Conservation (phyloP, 2,329 filamentous ascomycete species). For the Stachybotrys chartarum region DNA sequence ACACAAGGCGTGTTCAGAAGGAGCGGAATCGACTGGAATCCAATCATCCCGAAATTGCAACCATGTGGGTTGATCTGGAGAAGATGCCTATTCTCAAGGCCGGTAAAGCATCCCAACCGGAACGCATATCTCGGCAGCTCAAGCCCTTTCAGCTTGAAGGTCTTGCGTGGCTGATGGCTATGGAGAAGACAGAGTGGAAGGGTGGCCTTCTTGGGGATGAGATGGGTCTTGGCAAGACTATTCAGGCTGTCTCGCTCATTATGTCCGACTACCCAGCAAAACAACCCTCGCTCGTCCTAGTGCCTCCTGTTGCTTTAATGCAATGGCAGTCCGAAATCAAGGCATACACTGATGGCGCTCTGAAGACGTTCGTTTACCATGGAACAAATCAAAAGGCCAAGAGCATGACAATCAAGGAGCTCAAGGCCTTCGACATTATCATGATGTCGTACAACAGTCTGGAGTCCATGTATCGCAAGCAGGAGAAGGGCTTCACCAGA, state of each 20-base stretch:
- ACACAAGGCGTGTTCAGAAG: constrained; percentile 19
- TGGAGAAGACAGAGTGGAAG: constrained; percentile 79
- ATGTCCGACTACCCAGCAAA: constrained; percentile 94
- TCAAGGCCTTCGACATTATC: constrained; percentile 83
- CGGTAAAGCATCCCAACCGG: constrained; percentile 43
- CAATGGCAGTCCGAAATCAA: constrained; percentile 85
- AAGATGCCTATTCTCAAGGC: constrained; percentile 59
- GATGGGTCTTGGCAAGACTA: constrained; percentile 98
- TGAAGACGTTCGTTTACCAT: constrained; percentile 89
- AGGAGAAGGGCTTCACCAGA: constrained; percentile 82
- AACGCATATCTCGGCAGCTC: constrained; percentile 70
- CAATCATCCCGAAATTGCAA: constrained; percentile 69
- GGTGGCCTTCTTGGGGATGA: constrained; percentile 92
- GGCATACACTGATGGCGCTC: constrained; percentile 74
- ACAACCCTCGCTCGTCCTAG: constrained; percentile 76
- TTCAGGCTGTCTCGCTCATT: constrained; percentile 93
- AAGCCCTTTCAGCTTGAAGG: constrained; percentile 94
- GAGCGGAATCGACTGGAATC: constrained; percentile 63
- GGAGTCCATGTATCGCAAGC: constrained; percentile 87
- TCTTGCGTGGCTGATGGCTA: constrained; percentile 86
- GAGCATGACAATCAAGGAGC: constrained; percentile 62
- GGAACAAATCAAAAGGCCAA: constrained; percentile 81
- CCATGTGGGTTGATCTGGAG: constrained; percentile 78
- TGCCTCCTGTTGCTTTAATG: constrained; percentile 90
- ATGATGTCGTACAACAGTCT: constrained; percentile 95